Evolutionary conservation across 306 rosid species (phyloP), one percentile per base, ranked within the genome.

Genomic region (Quercus mongolica): DNA sequence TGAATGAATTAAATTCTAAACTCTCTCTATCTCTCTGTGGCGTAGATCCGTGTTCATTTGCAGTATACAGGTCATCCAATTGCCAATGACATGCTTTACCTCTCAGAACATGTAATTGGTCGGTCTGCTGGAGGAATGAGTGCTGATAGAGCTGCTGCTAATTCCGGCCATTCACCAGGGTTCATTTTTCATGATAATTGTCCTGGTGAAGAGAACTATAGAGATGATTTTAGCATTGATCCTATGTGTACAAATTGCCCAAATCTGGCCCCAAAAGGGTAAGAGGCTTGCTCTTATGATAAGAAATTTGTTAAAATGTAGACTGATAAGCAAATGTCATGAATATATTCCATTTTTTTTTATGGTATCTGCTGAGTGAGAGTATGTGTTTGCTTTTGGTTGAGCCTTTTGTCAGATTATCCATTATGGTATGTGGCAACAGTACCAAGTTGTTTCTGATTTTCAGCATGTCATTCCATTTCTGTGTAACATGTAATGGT

Each of bases 231-330:
- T 82, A 73, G 88, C 75, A 85, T 87, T 17, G 98, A 94, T 76
- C 91, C 96, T 71, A 88, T 92, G 91, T 94, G 97, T 85, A 90
- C 97, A 68, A 94, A 94, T 83, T 94, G 98, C 82, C 98, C 97
- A 56, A 82, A 89, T 84, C 89, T 94, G 87, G 91, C 84, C 68
- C 97, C 97, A 46, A 88, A 88, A 79, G 98, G 97, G 97, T 89
- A 88, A 81, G 85, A 74, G 71, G 59, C 57, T 18, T 59, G 28
- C 21, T 77, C 28, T 30, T 57, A n/a, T 63, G 69, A 63, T 63
- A 28, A 63, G n/a, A 63, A 59, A 23, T 41, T 6, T 74, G 78
- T 59, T 62, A 61, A 65, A 31, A 75, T 26, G 77, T 20, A 26
- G 44, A 56, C 73, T 69, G 4, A 12, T 41, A 33, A 56, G 76